phyloP scores from a whole-genome alignment of 139 green algal species.

The Yamagishiella unicocca region DNA sequence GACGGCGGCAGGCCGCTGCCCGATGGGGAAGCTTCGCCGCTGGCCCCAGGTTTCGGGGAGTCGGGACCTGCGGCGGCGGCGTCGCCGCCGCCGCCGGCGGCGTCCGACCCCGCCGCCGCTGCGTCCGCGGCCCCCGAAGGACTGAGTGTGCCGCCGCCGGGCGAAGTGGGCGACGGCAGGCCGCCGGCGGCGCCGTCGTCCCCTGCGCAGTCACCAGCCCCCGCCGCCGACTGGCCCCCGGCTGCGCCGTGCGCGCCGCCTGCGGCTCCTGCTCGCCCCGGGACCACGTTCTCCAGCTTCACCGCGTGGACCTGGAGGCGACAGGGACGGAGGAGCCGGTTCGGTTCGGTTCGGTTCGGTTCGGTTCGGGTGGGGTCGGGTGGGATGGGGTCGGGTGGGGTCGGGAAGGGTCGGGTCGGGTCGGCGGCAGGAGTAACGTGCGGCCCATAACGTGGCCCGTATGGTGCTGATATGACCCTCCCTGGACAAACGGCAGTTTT shows the following conservation, averaged over 20 bases:
- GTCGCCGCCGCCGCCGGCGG: not conserved
- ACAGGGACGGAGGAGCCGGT: no score
- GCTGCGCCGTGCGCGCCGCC: not conserved
- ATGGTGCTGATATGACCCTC: no score
- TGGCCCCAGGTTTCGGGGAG: not conserved
- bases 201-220: not conserved
- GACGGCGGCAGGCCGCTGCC: not conserved
- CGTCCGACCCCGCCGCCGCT: not conserved
- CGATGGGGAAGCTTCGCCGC: not conserved
- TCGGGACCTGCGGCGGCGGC: not conserved
- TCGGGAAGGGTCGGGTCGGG: no score
- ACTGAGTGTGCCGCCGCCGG: no score
- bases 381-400: no score
- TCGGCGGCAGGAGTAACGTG: no score
- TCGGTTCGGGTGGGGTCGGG: no score
- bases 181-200: not conserved
- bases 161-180: constrained; percentile 2
- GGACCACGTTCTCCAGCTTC: constrained; percentile 22
- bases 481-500: no score
- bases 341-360: no score
- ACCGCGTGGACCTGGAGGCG: constrained; percentile 4
- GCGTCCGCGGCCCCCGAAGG: not conserved
- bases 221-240: not conserved
- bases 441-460: no score
- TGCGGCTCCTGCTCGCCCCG: not conserved